phyloP scores from a whole-genome alignment of 2,329 filamentous ascomycete species.

The Colletotrichum chrysophilum region DNA sequence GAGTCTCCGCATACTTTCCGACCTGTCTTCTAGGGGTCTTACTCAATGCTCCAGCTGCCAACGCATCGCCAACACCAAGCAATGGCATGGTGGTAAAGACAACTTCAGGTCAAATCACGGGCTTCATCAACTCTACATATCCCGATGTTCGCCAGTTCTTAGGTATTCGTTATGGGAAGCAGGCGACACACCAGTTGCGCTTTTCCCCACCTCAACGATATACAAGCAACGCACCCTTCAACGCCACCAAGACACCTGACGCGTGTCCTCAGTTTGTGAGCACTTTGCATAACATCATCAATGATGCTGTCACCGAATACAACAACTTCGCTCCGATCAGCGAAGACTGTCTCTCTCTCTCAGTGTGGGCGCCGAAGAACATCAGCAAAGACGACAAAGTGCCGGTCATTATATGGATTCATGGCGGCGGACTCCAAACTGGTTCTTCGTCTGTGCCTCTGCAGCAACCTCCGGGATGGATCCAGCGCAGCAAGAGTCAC shows the following conservation, averaged over 20 bases:
- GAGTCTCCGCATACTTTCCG: neutral
- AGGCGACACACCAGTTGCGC: neutral
- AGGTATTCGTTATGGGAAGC: neutral
- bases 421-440: slow-evolving; percentile 52
- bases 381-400: neutral
- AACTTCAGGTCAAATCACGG: neutral
- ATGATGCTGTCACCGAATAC: neutral
- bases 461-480: slow-evolving; percentile 28
- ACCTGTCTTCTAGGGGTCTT: neutral
- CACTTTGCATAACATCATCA: neutral
- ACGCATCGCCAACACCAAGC: neutral
- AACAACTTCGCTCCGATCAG: slow-evolving; percentile 13
- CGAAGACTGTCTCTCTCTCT: slow-evolving; percentile 46
- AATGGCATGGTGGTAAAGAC: neutral
- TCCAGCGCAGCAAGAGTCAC: slow-evolving; percentile 48
- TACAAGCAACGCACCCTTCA: neutral
- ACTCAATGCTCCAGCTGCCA: neutral
- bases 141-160: neutral
- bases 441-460: slow-evolving; percentile 34
- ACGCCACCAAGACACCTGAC: neutral
- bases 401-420: slow-evolving; percentile 60
- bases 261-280: neutral
- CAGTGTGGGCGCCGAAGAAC: neutral
- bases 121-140: neutral
- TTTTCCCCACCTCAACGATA: neutral